These are phyloP conservation scores for Atkinsonella texensis DNA, from an alignment of 2,329 filamentous ascomycete genomes.

Conservation along the genomic window DNA sequence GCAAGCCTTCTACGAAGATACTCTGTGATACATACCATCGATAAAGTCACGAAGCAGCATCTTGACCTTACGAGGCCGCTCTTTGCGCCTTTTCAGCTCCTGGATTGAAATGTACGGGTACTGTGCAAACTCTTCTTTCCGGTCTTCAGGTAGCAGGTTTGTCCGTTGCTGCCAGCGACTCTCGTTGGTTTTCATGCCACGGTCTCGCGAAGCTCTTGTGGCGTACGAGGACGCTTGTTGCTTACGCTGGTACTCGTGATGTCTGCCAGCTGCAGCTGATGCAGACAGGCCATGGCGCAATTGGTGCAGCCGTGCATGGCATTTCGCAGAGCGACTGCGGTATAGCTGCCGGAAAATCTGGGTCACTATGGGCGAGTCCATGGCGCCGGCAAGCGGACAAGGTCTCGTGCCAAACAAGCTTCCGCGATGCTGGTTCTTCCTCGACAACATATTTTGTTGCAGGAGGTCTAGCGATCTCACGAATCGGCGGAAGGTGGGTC, in stretches of 20 bases:
- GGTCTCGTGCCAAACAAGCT: not conserved
- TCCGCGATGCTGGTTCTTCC: not conserved
- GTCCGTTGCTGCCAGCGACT: constrained; percentile 79
- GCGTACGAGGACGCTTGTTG: constrained; percentile 15
- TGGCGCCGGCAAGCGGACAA: constrained; percentile 23
- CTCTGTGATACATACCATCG: constrained; percentile 47
- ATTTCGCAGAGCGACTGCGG: constrained; percentile 39
- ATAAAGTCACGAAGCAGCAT: constrained; percentile 98
- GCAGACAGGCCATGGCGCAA: not conserved
- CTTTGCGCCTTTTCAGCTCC: constrained; percentile 57
- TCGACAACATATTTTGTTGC: not conserved
- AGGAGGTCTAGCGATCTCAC: not conserved
- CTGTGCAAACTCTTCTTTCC: constrained; percentile 64
- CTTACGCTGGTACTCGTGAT: constrained; percentile 4
- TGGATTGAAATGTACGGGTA: constrained; percentile 81
- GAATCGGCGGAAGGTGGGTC: not conserved
- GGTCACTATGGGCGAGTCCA: constrained; percentile 72
- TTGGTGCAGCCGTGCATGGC: constrained; percentile 14
- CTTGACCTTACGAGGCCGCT: constrained; percentile 79
- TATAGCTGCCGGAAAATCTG: constrained; percentile 81
- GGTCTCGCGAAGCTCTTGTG: constrained; percentile 21
- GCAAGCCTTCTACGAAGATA: constrained; percentile 5
- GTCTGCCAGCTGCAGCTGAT: not conserved
- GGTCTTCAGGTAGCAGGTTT: constrained; percentile 62
- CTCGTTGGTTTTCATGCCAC: constrained; percentile 40